Evolutionary conservation across 208 protist genomes (phyloP), one percentile per base, ranked within the genome.

Genomic region (Trypanosoma mega): DNA sequence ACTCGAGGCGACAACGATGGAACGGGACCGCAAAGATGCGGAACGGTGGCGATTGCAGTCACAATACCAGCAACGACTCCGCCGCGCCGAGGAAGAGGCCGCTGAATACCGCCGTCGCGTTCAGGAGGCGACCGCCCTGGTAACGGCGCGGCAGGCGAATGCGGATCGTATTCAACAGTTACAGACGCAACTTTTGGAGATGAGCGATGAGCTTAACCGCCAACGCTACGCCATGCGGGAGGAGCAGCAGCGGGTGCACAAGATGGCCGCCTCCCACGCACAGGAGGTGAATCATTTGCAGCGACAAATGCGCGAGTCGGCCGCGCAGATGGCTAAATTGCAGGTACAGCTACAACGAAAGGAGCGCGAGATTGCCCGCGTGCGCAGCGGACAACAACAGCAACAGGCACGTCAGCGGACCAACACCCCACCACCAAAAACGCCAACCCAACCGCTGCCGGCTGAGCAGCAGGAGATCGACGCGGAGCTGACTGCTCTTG

Each of bases 231-330:
- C 57, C 34, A 59, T 57, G 30, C 81, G 76, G 18, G 62, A 64
- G 39, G 54, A 73, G 31, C 67, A 82, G 55, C 61, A 76, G 54
- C 64, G 70, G 6, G 53, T 66, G 36, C 57, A 65, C 16, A 59
- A 70, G 63, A 57, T 71, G 33, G 44, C 49, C 14, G 70, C 45
- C 3, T 75, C 73, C 3, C 78, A 92, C 51, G 61, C 53, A 39
- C 74, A 82, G 20, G 76, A 87, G 55, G 46, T 85, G n/a, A 64
- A 54, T 18, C 64, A 76, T 26, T 50, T 86, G n/a, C 72, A 84
- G 54, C 39, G 64, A 16, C 65, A 85, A 63, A 53, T 88, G 47
- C 77, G 70, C n/a, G 44, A 63, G 21, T 20, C 70, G 1, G 63
- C 72, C 21, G 31, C 63, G 50, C 71, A 76, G 58, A 50, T 75